A percentile compares a stretch with the other conserved stretches of the same genome.
These are phyloP conservation scores for Coemansia sp. DNA, from an alignment of 192 early-diverging fungal genomes.

Conservation along the genomic window DNA sequence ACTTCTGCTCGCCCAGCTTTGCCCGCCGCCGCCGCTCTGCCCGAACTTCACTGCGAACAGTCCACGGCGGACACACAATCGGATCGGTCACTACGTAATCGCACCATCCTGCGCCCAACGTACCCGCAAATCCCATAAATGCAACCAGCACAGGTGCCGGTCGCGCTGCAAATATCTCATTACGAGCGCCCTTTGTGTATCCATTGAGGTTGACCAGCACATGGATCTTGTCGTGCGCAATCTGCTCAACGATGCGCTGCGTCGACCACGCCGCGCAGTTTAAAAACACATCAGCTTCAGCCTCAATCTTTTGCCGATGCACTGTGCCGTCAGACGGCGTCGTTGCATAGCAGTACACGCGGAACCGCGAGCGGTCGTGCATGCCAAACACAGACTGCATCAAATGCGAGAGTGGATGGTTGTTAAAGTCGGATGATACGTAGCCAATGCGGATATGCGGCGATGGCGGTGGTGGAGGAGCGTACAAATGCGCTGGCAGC, in stretches of 20 bases:
- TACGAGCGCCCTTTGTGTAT: constrained; percentile 93
- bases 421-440: constrained; percentile 89
- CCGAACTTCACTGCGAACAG: constrained; percentile 59
- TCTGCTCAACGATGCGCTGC: constrained; percentile 71
- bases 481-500: constrained; percentile 59
- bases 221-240: constrained; percentile 78
- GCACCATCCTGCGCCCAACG: constrained; percentile 81
- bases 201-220: constrained; percentile 92
- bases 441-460: constrained; percentile 81
- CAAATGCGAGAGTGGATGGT: constrained; percentile 88
- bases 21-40: constrained; percentile 39
- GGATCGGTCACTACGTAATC: constrained; percentile 80
- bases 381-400: constrained; percentile 95
- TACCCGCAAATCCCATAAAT: constrained; percentile 94
- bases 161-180: constrained; percentile 91
- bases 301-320: constrained; percentile 78
- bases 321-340: constrained; percentile 72
- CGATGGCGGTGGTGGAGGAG: constrained; percentile 70
- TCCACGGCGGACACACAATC: constrained; percentile 68
- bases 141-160: constrained; percentile 85
- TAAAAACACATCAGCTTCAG: constrained; percentile 74
- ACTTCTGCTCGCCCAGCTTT: not conserved
- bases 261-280: constrained; percentile 72
- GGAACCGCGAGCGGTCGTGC: constrained; percentile 72
- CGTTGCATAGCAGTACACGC: constrained; percentile 81